These are phyloP conservation scores for Ceratobasidium sp. DNA, from an alignment of 1,284 basidiomycete species.

Conservation along the genomic window DNA sequence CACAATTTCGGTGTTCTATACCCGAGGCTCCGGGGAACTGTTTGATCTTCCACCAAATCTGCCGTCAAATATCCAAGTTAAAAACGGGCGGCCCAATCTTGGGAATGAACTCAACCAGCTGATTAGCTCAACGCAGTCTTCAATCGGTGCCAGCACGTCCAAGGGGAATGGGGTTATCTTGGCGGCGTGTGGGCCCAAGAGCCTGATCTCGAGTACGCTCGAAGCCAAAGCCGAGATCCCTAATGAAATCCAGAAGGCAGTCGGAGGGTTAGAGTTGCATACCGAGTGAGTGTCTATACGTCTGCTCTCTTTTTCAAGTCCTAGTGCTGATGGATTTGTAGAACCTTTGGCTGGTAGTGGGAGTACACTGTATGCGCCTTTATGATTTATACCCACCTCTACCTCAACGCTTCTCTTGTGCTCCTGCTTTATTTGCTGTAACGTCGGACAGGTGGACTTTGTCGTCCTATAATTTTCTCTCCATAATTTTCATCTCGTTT, in stretches of 20 bases:
- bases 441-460: no score
- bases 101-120: slow-evolving; percentile 50
- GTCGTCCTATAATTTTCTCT: no score
- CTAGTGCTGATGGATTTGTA: background rate
- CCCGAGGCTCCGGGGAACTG: slow-evolving; percentile 49
- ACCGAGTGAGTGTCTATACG: slow-evolving; percentile 22
- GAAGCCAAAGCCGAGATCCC: background rate
- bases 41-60: slow-evolving; percentile 55
- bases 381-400: background rate
- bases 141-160: slow-evolving; percentile 64
- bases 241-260: background rate
- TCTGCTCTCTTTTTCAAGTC: background rate
- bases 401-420: background rate
- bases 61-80: slow-evolving; percentile 63
- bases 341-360: slow-evolving; percentile 33
- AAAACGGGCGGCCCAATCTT: slow-evolving; percentile 68
- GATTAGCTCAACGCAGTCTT: slow-evolving; percentile 65
- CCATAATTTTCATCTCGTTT: no score
- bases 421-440: background rate
- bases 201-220: slow-evolving; percentile 67
- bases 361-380: background rate
- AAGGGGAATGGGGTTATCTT: slow-evolving; percentile 70
- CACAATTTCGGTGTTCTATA: slow-evolving; percentile 16
- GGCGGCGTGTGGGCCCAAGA: slow-evolving; percentile 74
- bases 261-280: slow-evolving; percentile 32